Evolutionary conservation across 192 early-diverging fungal species (phyloP).

Genomic region (Backusella tarrabulga): DNA sequence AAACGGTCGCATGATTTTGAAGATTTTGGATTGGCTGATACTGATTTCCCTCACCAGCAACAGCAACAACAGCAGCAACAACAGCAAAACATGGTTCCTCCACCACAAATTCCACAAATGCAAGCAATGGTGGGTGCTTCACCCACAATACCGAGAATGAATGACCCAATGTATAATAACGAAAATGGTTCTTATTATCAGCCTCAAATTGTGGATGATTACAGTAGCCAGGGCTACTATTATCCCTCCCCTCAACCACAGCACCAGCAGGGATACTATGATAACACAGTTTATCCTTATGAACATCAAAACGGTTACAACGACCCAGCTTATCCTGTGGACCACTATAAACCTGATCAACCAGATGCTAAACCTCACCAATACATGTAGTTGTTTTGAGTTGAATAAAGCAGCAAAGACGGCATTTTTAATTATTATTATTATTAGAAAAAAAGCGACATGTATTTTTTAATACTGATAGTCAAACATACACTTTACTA

Average conservation of each 20-base stretch:
- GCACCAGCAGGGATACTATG: constrained; percentile 25
- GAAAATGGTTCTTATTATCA: constrained; percentile 7
- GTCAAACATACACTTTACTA: not conserved
- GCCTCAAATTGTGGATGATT: constrained; percentile 13
- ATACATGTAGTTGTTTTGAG: not conserved
- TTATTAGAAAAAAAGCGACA: not conserved
- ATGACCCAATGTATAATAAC: constrained; percentile 2
- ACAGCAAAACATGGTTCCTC: not conserved
- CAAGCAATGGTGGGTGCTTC: not conserved
- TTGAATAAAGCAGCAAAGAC: not conserved
- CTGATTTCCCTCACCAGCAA: constrained; percentile 29
- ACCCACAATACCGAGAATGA: constrained; percentile 26
- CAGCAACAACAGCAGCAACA: constrained; percentile 6
- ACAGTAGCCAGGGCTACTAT: not conserved
- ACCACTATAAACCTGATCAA: constrained; percentile 18
- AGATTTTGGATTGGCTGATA: constrained; percentile 34
- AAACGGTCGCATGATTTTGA: constrained; percentile 29
- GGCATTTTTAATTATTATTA: not conserved
- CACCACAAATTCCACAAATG: not conserved
- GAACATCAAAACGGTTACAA: not conserved
- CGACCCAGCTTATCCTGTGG: constrained; percentile 2
- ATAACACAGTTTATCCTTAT: constrained; percentile 24
- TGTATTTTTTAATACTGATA: constrained; percentile 10
- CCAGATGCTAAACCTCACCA: constrained; percentile 17
- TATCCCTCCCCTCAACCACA: constrained; percentile 7